Percentiles rank a stretch among this genome's conserved stretches.
Evolutionary conservation across 1,284 basidiomycete species (phyloP).

Genomic region (Fomitiporia mediterranea): DNA sequence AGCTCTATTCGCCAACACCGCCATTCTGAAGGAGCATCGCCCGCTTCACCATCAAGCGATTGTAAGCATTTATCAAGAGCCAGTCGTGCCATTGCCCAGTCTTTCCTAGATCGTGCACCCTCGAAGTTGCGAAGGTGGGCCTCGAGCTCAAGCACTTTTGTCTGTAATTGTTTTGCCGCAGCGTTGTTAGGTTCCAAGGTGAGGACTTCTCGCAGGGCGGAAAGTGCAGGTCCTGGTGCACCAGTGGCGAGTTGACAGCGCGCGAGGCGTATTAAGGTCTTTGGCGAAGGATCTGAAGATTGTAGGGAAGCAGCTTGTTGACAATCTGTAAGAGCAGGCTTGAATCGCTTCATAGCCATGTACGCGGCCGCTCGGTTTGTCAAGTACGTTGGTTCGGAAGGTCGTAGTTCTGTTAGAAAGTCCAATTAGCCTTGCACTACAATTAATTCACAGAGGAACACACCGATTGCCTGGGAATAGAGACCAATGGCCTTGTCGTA

Average conservation of each 20-base stretch:
- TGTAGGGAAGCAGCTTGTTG: constrained; percentile 70
- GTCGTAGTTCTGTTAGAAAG: constrained; percentile 48
- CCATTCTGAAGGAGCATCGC: constrained; percentile 73
- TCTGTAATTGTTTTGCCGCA: constrained; percentile 53
- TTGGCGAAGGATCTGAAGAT: constrained; percentile 42
- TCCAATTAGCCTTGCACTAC: background rate
- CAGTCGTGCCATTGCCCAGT: constrained; percentile 67
- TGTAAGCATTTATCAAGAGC: constrained; percentile 70
- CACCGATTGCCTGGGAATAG: constrained; percentile 76
- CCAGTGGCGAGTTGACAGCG: constrained; percentile 79
- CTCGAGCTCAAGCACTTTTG: constrained; percentile 56
- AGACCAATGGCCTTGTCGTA: constrained; percentile 71
- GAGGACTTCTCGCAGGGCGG: constrained; percentile 54
- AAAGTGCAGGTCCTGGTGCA: constrained; percentile 56
- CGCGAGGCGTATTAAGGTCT: constrained; percentile 75
- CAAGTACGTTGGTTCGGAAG: constrained; percentile 69
- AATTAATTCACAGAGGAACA: constrained; percentile 23
- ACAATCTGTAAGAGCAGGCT: constrained; percentile 71
- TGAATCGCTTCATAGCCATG: constrained; percentile 77
- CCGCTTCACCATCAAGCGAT: constrained; percentile 67
- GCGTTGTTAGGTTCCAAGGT: constrained; percentile 52
- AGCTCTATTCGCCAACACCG: constrained; percentile 74
- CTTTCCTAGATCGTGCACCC: constrained; percentile 49
- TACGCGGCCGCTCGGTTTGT: constrained; percentile 85
- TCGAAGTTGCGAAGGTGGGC: constrained; percentile 63